Evolutionary conservation across 2,329 filamentous ascomycete genomes (phyloP).

Genomic region (Basipetospora chlamydospora): DNA sequence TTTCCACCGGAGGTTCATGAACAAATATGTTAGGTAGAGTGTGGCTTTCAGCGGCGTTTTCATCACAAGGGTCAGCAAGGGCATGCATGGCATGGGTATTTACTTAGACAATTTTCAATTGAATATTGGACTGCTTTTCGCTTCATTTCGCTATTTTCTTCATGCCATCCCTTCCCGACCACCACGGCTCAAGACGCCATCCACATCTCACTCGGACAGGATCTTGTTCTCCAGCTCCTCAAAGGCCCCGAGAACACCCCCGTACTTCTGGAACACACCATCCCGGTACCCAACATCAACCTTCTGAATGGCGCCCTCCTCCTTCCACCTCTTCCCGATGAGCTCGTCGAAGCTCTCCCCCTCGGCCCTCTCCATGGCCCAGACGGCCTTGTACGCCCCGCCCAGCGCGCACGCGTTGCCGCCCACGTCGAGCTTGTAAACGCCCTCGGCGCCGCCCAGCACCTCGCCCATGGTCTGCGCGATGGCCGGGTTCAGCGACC

Average conservation of each 20-base stretch:
- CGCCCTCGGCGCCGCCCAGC: slow-evolving; percentile 74
- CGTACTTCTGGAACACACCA: slow-evolving; percentile 65
- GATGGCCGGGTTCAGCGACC: slow-evolving; percentile 79
- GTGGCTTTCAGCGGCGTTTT: background rate
- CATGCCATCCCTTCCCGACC: background rate
- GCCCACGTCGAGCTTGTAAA: slow-evolving; percentile 86
- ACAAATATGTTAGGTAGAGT: slow-evolving; percentile 42
- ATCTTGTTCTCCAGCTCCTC: slow-evolving; percentile 58
- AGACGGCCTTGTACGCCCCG: slow-evolving; percentile 90
- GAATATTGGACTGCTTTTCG: too few relatives aligned
- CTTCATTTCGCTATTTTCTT: slow-evolving; percentile 8
- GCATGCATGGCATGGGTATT: too few relatives aligned
- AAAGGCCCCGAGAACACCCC: slow-evolving; percentile 61
- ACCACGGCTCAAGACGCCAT: background rate
- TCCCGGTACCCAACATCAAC: slow-evolving; percentile 69
- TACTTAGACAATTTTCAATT: too few relatives aligned
- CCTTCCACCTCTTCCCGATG: slow-evolving; percentile 71
- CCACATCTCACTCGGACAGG: slow-evolving; percentile 22
- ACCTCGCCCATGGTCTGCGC: slow-evolving; percentile 75
- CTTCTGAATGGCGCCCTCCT: slow-evolving; percentile 68
- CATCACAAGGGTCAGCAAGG: background rate
- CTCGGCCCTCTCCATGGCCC: slow-evolving; percentile 59
- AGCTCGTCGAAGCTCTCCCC: slow-evolving; percentile 78
- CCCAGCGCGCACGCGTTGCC: slow-evolving; percentile 91
- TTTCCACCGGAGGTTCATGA: slow-evolving; percentile 97